Conservation (phyloP, 495 filamentous ascomycete species). For the Penicillium taxi region DNA sequence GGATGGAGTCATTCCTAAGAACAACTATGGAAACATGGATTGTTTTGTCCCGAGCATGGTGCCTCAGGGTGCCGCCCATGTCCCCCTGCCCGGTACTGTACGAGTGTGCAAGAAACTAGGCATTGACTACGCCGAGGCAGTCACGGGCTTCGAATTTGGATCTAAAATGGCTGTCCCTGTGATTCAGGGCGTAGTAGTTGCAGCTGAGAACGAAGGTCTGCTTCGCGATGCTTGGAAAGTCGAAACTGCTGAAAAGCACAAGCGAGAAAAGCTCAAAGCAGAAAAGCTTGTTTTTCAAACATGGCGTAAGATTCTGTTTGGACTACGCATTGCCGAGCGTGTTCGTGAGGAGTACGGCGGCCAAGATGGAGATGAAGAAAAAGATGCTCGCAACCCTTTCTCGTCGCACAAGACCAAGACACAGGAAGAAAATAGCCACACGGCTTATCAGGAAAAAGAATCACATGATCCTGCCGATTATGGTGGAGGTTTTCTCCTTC, state of each 20-base stretch:
- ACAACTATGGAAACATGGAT: conserved; percentile 95
- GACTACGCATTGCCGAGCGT: conserved; percentile 70
- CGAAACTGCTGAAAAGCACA: conserved; percentile 69
- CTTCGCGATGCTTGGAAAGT: conserved; percentile 75
- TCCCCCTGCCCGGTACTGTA: conserved; percentile 67
- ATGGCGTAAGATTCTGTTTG: conserved; percentile 85
- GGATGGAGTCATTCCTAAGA: conserved; percentile 85
- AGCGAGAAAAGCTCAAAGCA: conserved; percentile 75
- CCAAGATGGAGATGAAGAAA: conserved; percentile 27
- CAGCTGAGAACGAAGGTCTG: conserved; percentile 63
- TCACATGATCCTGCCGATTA: conserved; percentile 22
- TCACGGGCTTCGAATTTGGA: conserved; percentile 94
- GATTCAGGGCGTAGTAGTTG: conserved; percentile 83
- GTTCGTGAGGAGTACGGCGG: conserved; percentile 75
- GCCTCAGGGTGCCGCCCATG: conserved; percentile 71
- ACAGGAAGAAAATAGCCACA: neutral
- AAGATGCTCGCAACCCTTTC: conserved; percentile 36
- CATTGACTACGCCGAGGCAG: conserved; percentile 89
- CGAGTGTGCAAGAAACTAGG: conserved; percentile 74
- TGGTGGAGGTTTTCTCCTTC: conserved; percentile 29
- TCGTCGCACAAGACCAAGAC: conserved; percentile 10
- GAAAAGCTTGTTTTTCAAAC: conserved; percentile 62
- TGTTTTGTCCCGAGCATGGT: conserved; percentile 92
- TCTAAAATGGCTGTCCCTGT: conserved; percentile 87
- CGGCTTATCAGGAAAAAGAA: too few species aligned